A percentile compares a stretch with the other conserved stretches of the same genome.
phyloP scores from a whole-genome alignment of 805 yeast genomes.

The Metschnikowia cubensis region DNA sequence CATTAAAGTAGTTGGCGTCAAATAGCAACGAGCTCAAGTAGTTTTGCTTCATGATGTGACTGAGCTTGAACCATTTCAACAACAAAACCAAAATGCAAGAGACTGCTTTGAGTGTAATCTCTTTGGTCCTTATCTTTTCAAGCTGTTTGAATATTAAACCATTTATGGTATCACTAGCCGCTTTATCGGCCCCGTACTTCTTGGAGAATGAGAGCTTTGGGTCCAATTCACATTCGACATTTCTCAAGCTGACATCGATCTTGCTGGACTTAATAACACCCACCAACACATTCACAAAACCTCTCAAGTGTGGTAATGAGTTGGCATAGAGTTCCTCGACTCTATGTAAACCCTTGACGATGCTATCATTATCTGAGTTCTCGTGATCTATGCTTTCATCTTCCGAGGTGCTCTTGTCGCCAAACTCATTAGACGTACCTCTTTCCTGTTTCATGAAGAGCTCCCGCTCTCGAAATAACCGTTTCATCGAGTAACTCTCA shows the following conservation, averaged over 20 bases:
- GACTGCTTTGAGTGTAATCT: constrained; percentile 55
- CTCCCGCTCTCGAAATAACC: constrained; percentile 69
- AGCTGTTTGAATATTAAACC: constrained; percentile 37
- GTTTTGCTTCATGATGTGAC: constrained; percentile 76
- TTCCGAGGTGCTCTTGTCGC: constrained; percentile 16
- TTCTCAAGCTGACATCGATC: constrained; percentile 31
- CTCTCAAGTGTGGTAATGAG: constrained; percentile 53
- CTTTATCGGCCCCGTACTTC: constrained; percentile 11
- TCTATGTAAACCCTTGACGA: constrained; percentile 43
- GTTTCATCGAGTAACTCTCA: constrained; percentile 63
- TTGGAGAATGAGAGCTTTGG: constrained; percentile 27
- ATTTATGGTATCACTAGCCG: constrained; percentile 7
- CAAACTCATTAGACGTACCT: constrained; percentile 36
- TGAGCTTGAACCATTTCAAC: constrained; percentile 72
- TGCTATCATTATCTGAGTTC: constrained; percentile 32
- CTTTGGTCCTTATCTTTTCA: constrained; percentile 59
- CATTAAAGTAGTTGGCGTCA: constrained; percentile 58
- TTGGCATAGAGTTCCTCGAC: constrained; percentile 58
- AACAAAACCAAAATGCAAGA: constrained; percentile 51
- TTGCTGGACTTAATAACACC: constrained; percentile 58
- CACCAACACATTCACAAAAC: constrained; percentile 60
- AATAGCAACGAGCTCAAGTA: constrained; percentile 66
- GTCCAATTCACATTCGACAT: constrained; percentile 34
- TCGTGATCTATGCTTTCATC: constrained; percentile 12
- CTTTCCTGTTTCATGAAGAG: constrained; percentile 69